A percentile compares a stretch with the other conserved stretches of the same genome.
Evolutionary conservation across 306 rosid species (phyloP).

Genomic region (Corylus avellana): DNA sequence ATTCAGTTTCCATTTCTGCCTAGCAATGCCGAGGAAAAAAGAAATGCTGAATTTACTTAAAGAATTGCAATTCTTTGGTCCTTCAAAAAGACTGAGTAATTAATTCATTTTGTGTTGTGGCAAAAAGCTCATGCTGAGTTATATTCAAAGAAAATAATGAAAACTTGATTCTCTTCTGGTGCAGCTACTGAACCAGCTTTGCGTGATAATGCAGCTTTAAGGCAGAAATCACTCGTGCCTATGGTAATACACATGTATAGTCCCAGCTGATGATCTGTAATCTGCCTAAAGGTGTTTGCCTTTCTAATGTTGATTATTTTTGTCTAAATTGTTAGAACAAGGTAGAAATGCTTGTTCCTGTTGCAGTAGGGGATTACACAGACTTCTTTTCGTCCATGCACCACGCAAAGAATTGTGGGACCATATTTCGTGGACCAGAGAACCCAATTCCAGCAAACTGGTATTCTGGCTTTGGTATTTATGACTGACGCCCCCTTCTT

Average conservation of each 20-base stretch:
- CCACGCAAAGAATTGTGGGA: conserved; percentile 86
- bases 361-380: conserved; percentile 82
- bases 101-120: background rate
- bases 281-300: conserved; percentile 12
- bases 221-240: conserved; percentile 70
- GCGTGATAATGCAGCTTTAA: conserved; percentile 73
- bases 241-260: conserved; percentile 49
- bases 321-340: conserved; percentile 50
- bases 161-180: conserved; percentile 25
- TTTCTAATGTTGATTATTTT: conserved; percentile 19
- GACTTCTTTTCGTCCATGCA: conserved; percentile 85
- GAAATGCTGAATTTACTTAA: background rate
- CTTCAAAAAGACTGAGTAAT: background rate
- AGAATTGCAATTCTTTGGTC: background rate
- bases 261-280: conserved; percentile 1
- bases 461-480: conserved; percentile 37
- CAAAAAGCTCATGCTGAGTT: background rate
- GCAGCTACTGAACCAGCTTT: conserved; percentile 75
- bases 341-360: conserved; percentile 77
- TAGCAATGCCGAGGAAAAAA: background rate
- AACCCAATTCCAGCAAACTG: conserved; percentile 69
- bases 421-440: conserved; percentile 77
- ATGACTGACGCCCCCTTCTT: background rate
- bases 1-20: background rate
- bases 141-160: background rate